Evolutionary conservation across 495 filamentous ascomycete genomes (phyloP).

Genomic region (Hypoxylon trugodes): DNA sequence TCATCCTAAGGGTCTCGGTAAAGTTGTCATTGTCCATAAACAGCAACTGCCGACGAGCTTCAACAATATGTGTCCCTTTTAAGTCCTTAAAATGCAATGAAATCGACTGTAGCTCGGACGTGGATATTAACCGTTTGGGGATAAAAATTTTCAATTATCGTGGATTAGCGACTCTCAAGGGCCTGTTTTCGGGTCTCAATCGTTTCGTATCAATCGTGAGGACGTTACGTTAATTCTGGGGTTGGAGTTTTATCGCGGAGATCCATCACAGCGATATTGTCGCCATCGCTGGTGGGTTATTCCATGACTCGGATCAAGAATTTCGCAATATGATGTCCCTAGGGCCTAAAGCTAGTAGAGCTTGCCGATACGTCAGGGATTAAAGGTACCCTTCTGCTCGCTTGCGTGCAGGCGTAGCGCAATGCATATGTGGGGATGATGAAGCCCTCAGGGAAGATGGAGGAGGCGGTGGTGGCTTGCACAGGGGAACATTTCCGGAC

Average conservation of each 20-base stretch:
- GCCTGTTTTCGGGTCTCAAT: constrained; percentile 9
- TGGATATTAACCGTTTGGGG: not conserved
- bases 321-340: constrained; percentile 6
- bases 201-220: constrained; percentile 22
- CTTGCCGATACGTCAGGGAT: constrained; percentile 2
- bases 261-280: constrained; percentile 6
- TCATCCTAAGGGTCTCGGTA: constrained; percentile 15
- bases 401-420: constrained; percentile 6
- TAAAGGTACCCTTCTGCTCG: not conserved
- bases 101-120: constrained; percentile 23
- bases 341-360: no score
- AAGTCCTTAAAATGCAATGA: constrained; percentile 13
- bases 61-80: constrained; percentile 21
- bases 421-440: constrained; percentile 4
- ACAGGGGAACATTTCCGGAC: not conserved
- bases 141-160: constrained; percentile 7
- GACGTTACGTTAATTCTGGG: constrained; percentile 16
- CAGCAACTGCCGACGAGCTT: constrained; percentile 10
- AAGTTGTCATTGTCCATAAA: constrained; percentile 26
- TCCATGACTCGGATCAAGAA: constrained; percentile 8
- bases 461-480: constrained; percentile 1
- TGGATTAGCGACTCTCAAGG: constrained; percentile 20
- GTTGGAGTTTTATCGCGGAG: constrained; percentile 13
- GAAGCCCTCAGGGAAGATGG: constrained; percentile 1
- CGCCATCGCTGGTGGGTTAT: constrained; percentile 17